Base-by-base conservation (phyloP, 2,329 filamentous ascomycete species). In the Paecilomyces sp. region DNA sequence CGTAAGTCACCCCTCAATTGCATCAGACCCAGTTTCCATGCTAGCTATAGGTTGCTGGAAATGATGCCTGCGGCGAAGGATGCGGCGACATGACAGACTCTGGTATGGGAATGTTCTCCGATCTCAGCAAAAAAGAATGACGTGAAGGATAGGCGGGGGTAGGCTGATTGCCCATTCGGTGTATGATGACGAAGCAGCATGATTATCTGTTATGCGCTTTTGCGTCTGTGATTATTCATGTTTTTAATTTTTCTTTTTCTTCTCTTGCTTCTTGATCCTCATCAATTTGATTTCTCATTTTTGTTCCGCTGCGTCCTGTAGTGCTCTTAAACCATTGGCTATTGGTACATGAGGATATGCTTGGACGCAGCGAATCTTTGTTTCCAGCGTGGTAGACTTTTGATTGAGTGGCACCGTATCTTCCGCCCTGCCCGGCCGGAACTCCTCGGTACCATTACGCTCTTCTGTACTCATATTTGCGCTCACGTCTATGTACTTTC, bases 131-230 rank as follows among this genome's bases (percentile, higher is more conserved):
- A 41, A 18, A 18, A 47, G n/a, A 47, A 47, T 22, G 41, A 47
- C 41, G 41, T 47, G 41, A 47, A 47, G 41, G 41, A 18, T 18
- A 47, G 41, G n/a, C 41, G 41, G 41, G 15, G 41, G n/a, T 18
- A 47, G 41, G 41, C 41, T 18, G 41, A 47, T 15, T 47, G 41
- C 15, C 41, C 41, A 18, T 52, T 56, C 60, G 34, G 57, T 66
- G 65, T 64, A 66, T 61, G 65, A 66, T 66, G 63, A 62, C 56
- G 57, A 65, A 62, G 64, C 60, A 57, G 63, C 60, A 65, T 60
- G 63, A 66, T 64, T 51, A 59, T 57, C 56, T 57, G 47, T 33
- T 25, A 47, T 53, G 22, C 28, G 51, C 22, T 25, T 28, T 53
- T 53, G 51, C 28, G 58, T 53, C 57, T 59, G 12, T 31, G 51